Evolutionary conservation across 2,329 filamentous ascomycete species (phyloP), one percentile per base, ranked within the genome.

Genomic region (Colletotrichum orchidophilum): DNA sequence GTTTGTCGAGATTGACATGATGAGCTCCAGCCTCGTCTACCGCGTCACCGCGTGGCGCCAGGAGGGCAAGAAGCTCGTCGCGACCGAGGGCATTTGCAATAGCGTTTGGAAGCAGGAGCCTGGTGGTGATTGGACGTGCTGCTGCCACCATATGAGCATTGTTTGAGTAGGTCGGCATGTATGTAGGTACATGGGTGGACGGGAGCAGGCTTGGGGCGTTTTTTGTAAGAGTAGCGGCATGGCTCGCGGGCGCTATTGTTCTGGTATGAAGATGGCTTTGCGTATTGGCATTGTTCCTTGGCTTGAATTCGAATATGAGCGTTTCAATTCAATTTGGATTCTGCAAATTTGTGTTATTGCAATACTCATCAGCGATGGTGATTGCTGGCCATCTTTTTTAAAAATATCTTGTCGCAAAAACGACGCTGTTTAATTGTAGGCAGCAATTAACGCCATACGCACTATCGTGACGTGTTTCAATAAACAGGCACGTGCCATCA

Each of bases 1-100:
- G 58, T 81, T 81, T 57, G 80, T 81, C 65, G 79, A 81, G 77
- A 78, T 81, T n/a, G 79, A 81, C 72, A 74, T 81, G 76, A 81
- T 81, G 79, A 77, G 75, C 70, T 76, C 77, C 7, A 75, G 76
- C 2, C 72, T 81, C 31, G 76, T 74, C 7, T 81, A 81, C 71
- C 73, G 75, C 26, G 78, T 81, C 35, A 81, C 79, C 21, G 75
- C 77, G 1, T 81, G 78, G 78, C 76, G 75, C 66, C 74, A 80
- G 57, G 63, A 66, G 33, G 73, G 73, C 0, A 69, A 75, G 55
- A 71, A 80, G 74, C 78, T 81, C 74, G 66, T 75, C 6, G 78
- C 78, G 5, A 81, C 78, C 5, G 79, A 81, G 72, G 80, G 75
- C 5, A 76, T 79, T 73, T 80, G 78, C 71, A 78, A 79, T 42